Evolutionary conservation across 2,329 filamentous ascomycete species (phyloP), one percentile per base, ranked within the genome.

Genomic region (Sporothrix brunneoviolacea): DNA sequence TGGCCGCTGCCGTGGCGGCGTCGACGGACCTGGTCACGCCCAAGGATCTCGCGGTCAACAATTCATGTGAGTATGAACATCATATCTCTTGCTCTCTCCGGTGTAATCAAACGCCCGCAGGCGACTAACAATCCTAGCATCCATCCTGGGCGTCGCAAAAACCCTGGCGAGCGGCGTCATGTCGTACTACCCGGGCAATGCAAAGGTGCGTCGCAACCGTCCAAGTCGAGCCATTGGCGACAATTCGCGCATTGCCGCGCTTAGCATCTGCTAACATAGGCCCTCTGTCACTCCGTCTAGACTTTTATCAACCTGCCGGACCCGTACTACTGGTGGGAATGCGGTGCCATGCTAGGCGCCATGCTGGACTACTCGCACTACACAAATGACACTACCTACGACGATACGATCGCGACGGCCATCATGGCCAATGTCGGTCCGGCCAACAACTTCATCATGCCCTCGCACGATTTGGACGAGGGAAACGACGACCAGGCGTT

Each of bases 401-500:
- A 84, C 62, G 67, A 76, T 21, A 69, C 77, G 4, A 70, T 83
- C 44, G 73, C 76, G 30, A 70, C 83, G 54, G 82, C 77, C 8
- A 66, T 88, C 3, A 63, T 79, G 6, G 77, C 72, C 22, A 82
- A 78, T 62, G 75, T 69, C 6, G 82, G 82, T 1, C 73, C 76
- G 0, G 64, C 75, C 8, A 70, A 74, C 52, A 73, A 87, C 65
- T 84, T 76, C 60, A 80, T 86, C 73, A 70, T 76, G 4, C 71
- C 74, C 0, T 64, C 67, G 50, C 77, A 83, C 55, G 65, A 66
- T 12, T 70, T 71, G n/a, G 76, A 80, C 54, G 78, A 85, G 63
- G 84, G 84, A 48, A 89, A 88, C 57, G 85, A 88, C 57, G 85
- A 89, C 61, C 82, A 88, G 61, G 81, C 80, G 28, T 88, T 88